Evolutionary conservation across 2,329 filamentous ascomycete genomes (phyloP), one percentile per base, ranked within the genome.

Genomic region (Purpureocillium lavendulum): DNA sequence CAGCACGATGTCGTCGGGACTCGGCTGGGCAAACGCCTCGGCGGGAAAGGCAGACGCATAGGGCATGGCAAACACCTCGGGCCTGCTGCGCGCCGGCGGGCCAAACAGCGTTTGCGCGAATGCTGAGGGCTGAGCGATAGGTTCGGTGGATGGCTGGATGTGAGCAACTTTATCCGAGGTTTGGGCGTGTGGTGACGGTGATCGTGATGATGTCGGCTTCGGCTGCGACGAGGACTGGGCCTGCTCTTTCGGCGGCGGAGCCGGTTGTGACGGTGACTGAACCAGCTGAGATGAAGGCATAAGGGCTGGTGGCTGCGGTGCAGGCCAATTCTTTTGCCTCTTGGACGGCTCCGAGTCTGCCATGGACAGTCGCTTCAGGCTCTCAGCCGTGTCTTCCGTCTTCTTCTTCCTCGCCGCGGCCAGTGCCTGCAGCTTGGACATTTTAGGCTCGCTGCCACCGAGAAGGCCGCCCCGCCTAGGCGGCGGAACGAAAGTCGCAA

Each of bases 351-450:
- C 44, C 6, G 42, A 43, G 35, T 57, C 54, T 13, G 51, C 46
- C 29, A 65, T 46, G 2, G 60, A 58, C 8, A 65, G 50, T 8
- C 53, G 52, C 34, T 52, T 49, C 7, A 65, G 44, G 14, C 51
- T 50, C 40, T 57, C 52, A 10, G 53, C 58, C 50, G 75, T 80
- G 30, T 82, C 80, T 24, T 80, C 80, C 12, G 80, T 80, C 60
- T 88, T 94, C 62, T 86, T 89, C 58, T 88, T 89, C 21, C 88
- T 75, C 39, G 86, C 84, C 28, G 87, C 87, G 38, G 90, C 89
- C 32, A 98, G 68, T 35, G 87, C 87, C 51, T 94, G 90, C 34
- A 98, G 69, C 54, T 98, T 98, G 5, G 90, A 94, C 61, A 85
- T 73, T 54, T 89, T 92, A 3, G 77, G 72, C n/a, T 77, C 73